Evolutionary conservation across 495 filamentous ascomycete genomes (phyloP), one percentile per base, ranked within the genome.

Genomic region (Annulohypoxylon nitens): DNA sequence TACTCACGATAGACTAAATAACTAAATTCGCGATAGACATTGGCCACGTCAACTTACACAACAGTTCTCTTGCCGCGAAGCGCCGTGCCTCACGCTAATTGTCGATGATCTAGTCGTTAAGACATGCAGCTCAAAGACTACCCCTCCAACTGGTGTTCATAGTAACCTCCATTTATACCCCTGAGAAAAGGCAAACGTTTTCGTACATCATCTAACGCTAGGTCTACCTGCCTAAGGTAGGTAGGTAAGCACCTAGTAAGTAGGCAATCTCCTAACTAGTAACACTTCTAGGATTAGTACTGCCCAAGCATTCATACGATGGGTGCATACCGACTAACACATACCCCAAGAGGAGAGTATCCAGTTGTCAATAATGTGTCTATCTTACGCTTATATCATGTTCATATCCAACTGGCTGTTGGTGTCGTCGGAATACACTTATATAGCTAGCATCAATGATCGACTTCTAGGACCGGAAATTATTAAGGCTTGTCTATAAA

Each of bases 21-120:
- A 30, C 30, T 30, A 30, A 30, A 30, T 30, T 30, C 30, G 30
- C 7, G 25, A 30, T 54, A n/a, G 25, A 54, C 4, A 25, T 51
- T 51, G 20, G 48, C 71, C 67, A 74, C 67, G 66, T 74, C 54
- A 25, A 20, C 53, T 58, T 23, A 43, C 16, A 20, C 30, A 61
- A 48, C 33, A 26, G 26, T 58, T 51, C 34, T 48, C 26, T 48
- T 41, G 30, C 61, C 71, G 53, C 33, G 50, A 69, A 65, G 65
- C 59, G 71, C 54, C 43, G 20, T 36, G 33, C 30, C 43, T n/a
- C 43, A 18, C 43, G 5, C 16, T 47, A 47, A 59, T 65, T 43
- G 34, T 54, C 36, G 48, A 23, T 20, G 18, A 58, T 18, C 20
- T 68, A 61, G 30, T 18, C 33, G 18, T 58, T 20, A 39, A 34